Base-by-base conservation (phyloP, 1,284 basidiomycete genomes). In the Tilletiaria anomala region DNA sequence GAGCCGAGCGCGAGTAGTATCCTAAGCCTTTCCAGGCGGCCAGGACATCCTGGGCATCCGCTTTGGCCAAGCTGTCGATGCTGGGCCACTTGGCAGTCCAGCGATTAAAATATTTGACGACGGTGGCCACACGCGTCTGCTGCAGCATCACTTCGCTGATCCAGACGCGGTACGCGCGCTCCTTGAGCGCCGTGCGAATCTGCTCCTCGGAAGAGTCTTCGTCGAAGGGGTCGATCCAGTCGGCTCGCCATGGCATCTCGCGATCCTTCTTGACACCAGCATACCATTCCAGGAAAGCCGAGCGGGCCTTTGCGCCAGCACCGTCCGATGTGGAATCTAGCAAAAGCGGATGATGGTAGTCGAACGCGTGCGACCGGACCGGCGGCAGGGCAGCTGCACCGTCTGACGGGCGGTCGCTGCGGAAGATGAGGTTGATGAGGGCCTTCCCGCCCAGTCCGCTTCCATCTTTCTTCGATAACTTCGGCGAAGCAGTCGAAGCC, bases 81-180 rank as follows among this genome's bases (percentile, higher is more conserved):
- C 52, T 61, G 2, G 62, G 62, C 54, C 57, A 65, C 18, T 49
- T 48, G 4, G 40, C 33, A 50, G 60, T 59, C 62, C 62, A 65
- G n/a, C 44, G 46, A n/a, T 43, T 35, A 51, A 51, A 67, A 42
- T 60, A 64, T 10, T 39, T 37, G 20, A 54, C 55, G 39, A 67
- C 58, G 2, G 58, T 63, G 34, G 51, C 48, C n/a, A 63, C 61
- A 11, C 51, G 87, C 0, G 91, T 96, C 68, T 97, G 91, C 65
- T 97, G 91, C 5, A 94, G 74, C 91, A 96, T 96, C 50, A 94
- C 82, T 68, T 94, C 87, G 10, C 82, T 84, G 34, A 93, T 73
- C 80, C 82, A 84, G 10, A 84, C 82, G 79, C 85, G 48, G 31
- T 45, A 65, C 12, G 64, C 44, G 16, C 50, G 43, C 17, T 38